Percentiles rank a stretch among this genome's conserved stretches.
phyloP scores from a whole-genome alignment of 257 asterid species.

The Galeopsis tetrahit region DNA sequence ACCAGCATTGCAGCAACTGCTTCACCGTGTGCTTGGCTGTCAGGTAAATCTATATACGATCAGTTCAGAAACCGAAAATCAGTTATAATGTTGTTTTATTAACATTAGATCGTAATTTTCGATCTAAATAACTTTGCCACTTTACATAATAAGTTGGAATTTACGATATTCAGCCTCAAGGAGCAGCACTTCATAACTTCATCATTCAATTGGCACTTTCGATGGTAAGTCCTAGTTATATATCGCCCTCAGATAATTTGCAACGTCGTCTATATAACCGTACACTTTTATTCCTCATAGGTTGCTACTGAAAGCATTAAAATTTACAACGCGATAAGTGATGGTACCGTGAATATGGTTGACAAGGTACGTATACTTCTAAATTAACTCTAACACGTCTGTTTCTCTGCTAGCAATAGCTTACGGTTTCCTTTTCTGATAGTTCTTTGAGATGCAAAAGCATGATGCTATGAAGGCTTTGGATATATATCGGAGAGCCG shows the following conservation, averaged over 20 bases:
- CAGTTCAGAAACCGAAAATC: slow-evolving; percentile 14
- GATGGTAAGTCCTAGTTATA: slow-evolving; percentile 56
- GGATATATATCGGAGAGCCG: slow-evolving; percentile 89
- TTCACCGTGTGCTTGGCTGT: slow-evolving; percentile 84
- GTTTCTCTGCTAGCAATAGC: slow-evolving; percentile 16
- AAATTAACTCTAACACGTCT: slow-evolving; percentile 17
- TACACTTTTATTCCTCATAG: slow-evolving; percentile 44
- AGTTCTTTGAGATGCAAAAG: slow-evolving; percentile 99
- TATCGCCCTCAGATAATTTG: slow-evolving; percentile 14
- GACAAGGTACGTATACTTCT: slow-evolving; percentile 75
- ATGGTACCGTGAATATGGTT: slow-evolving; percentile 86
- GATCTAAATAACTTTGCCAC: not conserved
- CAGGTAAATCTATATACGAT: slow-evolving; percentile 57
- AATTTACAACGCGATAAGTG: slow-evolving; percentile 84
- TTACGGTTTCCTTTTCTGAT: slow-evolving; percentile 37
- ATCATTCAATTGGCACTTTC: slow-evolving; percentile 93
- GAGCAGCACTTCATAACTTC: slow-evolving; percentile 84
- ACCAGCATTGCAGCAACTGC: slow-evolving; percentile 87
- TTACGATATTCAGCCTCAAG: slow-evolving; percentile 87
- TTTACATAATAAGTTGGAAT: slow-evolving; percentile 11
- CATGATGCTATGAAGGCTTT: slow-evolving; percentile 88
- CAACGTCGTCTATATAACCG: slow-evolving; percentile 21
- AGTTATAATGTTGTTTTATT: not conserved
- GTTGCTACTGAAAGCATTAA: slow-evolving; percentile 96
- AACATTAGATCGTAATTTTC: slow-evolving; percentile 4